These are phyloP conservation scores for Deinandra increscens DNA, from an alignment of 129 eudicot species.

Conservation along the genomic window DNA sequence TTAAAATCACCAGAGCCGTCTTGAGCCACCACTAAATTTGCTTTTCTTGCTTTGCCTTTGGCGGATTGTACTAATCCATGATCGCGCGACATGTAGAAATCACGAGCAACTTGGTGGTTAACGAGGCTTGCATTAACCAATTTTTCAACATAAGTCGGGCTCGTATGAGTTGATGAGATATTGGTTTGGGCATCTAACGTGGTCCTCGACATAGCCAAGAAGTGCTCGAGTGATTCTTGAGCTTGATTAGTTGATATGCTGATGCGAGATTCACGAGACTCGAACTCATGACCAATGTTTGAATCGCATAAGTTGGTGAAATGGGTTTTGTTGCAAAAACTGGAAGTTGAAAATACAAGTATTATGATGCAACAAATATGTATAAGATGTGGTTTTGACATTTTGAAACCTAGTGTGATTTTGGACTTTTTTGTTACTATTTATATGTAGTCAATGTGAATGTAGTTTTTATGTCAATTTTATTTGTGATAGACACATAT, in stretches of 20 bases:
- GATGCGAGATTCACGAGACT: conserved; percentile 29
- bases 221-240: conserved; percentile 24
- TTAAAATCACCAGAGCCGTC: conserved; percentile 59
- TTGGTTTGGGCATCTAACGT: conserved; percentile 32
- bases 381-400: too few relatives aligned
- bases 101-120: conserved; percentile 33
- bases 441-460: too few relatives aligned
- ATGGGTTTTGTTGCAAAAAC: too few relatives aligned
- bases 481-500: too few relatives aligned
- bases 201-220: conserved; percentile 24
- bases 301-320: too few relatives aligned
- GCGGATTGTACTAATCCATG: conserved; percentile 32
- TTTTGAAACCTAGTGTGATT: too few relatives aligned
- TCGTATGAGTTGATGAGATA: conserved; percentile 22
- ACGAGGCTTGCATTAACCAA: conserved; percentile 46
- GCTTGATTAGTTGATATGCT: conserved; percentile 37
- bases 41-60: neutral
- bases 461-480: too few relatives aligned
- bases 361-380: too few relatives aligned
- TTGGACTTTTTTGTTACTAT: too few relatives aligned
- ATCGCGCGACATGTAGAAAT: conserved; percentile 24
- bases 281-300: too few relatives aligned
- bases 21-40: conserved; percentile 56
- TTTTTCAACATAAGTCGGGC: conserved; percentile 35
- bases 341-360: too few relatives aligned